Conservation (phyloP, 73 alveolate genomes). For the Diophrys appendiculata region DNA sequence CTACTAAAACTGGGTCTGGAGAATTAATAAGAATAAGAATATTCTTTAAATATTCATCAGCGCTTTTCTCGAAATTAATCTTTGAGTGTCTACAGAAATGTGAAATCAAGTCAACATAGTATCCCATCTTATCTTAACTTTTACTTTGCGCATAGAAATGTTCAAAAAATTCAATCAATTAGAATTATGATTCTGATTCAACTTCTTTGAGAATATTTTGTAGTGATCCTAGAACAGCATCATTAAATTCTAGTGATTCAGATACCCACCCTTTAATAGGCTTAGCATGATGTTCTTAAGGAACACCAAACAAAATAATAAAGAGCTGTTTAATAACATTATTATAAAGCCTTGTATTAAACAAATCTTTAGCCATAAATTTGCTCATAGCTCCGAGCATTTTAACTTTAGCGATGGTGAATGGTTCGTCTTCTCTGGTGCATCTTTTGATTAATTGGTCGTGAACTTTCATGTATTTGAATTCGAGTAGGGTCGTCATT, state of each 20-base stretch:
- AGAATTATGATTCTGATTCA: background rate
- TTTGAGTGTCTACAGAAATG: slow-evolving; percentile 41
- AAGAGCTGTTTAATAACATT: slow-evolving; percentile 24
- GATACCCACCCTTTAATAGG: background rate
- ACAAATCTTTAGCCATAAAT: slow-evolving; percentile 28
- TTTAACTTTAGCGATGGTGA: slow-evolving; percentile 41
- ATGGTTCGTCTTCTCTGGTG: slow-evolving; percentile 4
- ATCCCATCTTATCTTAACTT: slow-evolving; percentile 8
- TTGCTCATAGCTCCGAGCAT: slow-evolving; percentile 38
- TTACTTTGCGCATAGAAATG: slow-evolving; percentile 38
- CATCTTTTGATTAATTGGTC: background rate
- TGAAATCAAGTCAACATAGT: slow-evolving; percentile 50
- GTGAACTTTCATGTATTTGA: background rate
- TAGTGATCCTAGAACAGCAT: background rate
- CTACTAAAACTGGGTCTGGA: slow-evolving; percentile 19
- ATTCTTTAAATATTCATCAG: slow-evolving; percentile 31
- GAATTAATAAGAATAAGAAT: slow-evolving; percentile 41
- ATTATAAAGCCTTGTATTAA: slow-evolving; percentile 32
- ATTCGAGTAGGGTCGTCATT: background rate
- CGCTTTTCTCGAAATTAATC: slow-evolving; percentile 37
- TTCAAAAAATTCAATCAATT: slow-evolving; percentile 1
- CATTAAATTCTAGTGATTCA: background rate
- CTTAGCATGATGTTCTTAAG: background rate
- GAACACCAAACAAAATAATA: slow-evolving; percentile 12
- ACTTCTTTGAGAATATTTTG: background rate